Base-by-base conservation (phyloP, 1,139 yeast species). In the Nakaseomyces nivariensis region DNA sequence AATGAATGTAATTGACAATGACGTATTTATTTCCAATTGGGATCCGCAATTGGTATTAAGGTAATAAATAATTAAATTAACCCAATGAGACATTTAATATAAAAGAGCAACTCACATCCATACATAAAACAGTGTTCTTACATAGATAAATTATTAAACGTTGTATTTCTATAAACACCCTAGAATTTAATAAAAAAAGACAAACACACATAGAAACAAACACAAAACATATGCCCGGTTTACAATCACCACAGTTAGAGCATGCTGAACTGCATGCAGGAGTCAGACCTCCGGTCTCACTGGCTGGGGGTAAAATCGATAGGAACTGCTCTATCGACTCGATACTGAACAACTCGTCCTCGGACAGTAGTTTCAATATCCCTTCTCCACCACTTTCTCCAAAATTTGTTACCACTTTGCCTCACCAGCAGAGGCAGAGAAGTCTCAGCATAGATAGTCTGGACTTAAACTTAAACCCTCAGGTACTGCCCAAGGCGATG, bases 161-260 rank as follows among this genome's bases (percentile, higher is more conserved):
- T 17, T 17, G 22, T 17, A 17, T 17, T 17, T 17, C 22, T 17
- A 17, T 17, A 17, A 17, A 17, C 22, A 17, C 22, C 22, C 22
- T 17, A 17, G 22, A 17, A 17, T 17, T 17, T 17, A 17, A 17
- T 17, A 17, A 17, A 2, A 17, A 13, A 36, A 5, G 1, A 33
- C 36, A 11, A 33, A 9, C 3, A 36, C 38, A 33, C 13, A 33
- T 17, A 13, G 13, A 5, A 26, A 45, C 5, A 45, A 24, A 45
- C 22, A 37, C 13, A 25, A 5, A 17, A 44, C n/a, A 24, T 44
- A 44, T 34, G 37, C 29, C 47, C 38, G 62, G 58, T 48, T 55
- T 61, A 50, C 56, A 55, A 51, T 60, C 65, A 27, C 65, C 65
- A 25, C 61, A 56, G 47, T 61, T 61, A 27, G 64, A 61, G 50